phyloP scores from a whole-genome alignment of 2,329 filamentous ascomycete genomes.

The Aspergillus udagawae region DNA sequence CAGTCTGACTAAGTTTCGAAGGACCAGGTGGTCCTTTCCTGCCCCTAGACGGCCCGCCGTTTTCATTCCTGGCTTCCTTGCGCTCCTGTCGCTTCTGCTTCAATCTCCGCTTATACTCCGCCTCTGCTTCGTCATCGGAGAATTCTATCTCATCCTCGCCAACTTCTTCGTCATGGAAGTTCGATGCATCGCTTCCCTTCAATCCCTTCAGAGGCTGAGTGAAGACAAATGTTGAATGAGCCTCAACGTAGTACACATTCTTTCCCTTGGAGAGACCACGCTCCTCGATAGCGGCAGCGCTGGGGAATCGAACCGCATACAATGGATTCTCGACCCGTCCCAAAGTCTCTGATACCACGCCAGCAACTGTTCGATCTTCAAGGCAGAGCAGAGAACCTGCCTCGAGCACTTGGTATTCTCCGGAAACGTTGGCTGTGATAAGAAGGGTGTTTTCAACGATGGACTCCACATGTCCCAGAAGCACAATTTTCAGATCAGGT shows the following conservation, averaged over 20 bases:
- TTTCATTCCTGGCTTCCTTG: constrained; percentile 45
- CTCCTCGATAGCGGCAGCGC: constrained; percentile 62
- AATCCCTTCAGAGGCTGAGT: constrained; percentile 72
- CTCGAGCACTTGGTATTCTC: constrained; percentile 82
- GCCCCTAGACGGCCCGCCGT: constrained; percentile 35
- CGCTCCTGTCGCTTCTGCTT: constrained; percentile 63
- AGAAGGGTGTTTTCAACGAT: constrained; percentile 75
- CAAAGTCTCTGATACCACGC: constrained; percentile 77
- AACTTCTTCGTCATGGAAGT: constrained; percentile 89
- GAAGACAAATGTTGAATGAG: constrained; percentile 79
- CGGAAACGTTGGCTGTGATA: constrained; percentile 72
- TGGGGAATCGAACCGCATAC: constrained; percentile 76
- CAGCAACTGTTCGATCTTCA: constrained; percentile 70
- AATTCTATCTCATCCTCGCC: constrained; percentile 86
- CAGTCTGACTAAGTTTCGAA: constrained; percentile 38
- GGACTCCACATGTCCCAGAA: constrained; percentile 70
- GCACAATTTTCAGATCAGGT: constrained; percentile 69
- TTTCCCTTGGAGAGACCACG: constrained; percentile 65
- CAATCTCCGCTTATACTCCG: constrained; percentile 67
- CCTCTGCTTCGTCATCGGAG: constrained; percentile 93
- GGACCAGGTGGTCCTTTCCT: constrained; percentile 34
- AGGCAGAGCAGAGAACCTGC: constrained; percentile 78
- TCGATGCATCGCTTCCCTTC: constrained; percentile 92
- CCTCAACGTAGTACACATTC: constrained; percentile 72
- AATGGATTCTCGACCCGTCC: constrained; percentile 81